Percentiles rank a stretch among this genome's conserved stretches.
Conservation (phyloP, 176 grass and related monocot genomes). For the Juncus effusus region DNA sequence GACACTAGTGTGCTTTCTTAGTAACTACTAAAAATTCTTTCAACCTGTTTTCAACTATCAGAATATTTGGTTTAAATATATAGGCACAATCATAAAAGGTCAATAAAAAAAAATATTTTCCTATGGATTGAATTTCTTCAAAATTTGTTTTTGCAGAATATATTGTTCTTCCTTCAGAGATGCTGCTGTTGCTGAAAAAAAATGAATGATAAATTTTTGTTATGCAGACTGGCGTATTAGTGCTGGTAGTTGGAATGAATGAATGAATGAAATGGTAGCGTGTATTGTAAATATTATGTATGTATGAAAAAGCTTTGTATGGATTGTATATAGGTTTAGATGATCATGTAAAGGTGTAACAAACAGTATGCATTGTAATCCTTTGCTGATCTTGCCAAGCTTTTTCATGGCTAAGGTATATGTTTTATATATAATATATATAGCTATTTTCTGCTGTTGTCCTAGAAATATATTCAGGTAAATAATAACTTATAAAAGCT, state of each 20-base stretch:
- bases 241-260: neutral
- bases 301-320: neutral
- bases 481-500: too few relatives aligned
- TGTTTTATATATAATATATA: conserved; percentile 15
- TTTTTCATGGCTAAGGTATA: conserved; percentile 13
- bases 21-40: neutral
- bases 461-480: too few relatives aligned
- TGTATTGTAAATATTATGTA: conserved; percentile 19
- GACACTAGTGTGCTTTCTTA: neutral
- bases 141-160: conserved; percentile 20
- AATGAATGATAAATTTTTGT: neutral
- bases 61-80: neutral
- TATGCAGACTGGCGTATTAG: neutral
- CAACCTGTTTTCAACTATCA: neutral
- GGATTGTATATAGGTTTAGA: conserved; percentile 14
- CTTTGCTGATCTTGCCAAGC: conserved; percentile 1
- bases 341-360: conserved; percentile 18
- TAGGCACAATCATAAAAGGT: neutral
- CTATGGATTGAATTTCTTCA: neutral
- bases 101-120: neutral
- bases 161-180: conserved; percentile 25
- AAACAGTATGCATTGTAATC: conserved; percentile 2
- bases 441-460: neutral
- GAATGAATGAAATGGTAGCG: neutral
- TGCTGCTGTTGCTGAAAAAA: conserved; percentile 20